These are phyloP conservation scores for Vaccinium myrtillus DNA, from an alignment of 148 eudicot genomes.

Conservation along the genomic window DNA sequence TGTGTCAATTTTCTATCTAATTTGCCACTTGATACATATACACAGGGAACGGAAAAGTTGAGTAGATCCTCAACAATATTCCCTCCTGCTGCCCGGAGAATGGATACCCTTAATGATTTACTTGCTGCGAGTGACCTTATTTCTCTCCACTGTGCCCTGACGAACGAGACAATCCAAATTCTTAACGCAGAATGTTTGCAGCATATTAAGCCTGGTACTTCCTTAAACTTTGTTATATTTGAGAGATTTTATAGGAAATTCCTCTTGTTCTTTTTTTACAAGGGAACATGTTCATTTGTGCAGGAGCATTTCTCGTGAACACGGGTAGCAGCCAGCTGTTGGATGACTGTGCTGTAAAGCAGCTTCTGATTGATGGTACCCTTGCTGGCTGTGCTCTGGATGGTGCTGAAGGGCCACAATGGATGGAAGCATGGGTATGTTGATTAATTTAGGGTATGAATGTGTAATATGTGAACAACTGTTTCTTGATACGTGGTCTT, in stretches of 20 bases:
- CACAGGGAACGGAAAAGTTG: constrained; percentile 55
- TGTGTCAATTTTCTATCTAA: neutral
- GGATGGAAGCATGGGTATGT: constrained; percentile 99
- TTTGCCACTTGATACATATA: constrained; percentile 1
- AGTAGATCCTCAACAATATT: constrained; percentile 54
- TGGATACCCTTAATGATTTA: constrained; percentile 98
- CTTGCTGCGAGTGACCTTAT: constrained; percentile 97
- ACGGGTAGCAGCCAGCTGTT: constrained; percentile 97
- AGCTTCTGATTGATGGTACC: constrained; percentile 88
- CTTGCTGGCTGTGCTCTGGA: constrained; percentile 99
- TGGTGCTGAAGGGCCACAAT: constrained; percentile 99
- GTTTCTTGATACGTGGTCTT: neutral
- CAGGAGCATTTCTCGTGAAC: constrained; percentile 94
- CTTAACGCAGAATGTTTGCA: constrained; percentile 87
- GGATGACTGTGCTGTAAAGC: constrained; percentile 99
- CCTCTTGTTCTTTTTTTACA: constrained; percentile 3
- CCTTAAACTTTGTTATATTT: neutral
- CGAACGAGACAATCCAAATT: constrained; percentile 89
- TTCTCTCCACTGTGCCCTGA: constrained; percentile 89
- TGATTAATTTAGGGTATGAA: constrained; percentile 31
- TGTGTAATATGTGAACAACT: neutral
- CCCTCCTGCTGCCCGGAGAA: constrained; percentile 95
- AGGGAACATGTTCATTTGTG: constrained; percentile 15
- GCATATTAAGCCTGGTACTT: constrained; percentile 84
- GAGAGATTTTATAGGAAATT: neutral